Percentiles rank a stretch among this genome's conserved stretches.
Conservation (phyloP, 768 basidiomycete genomes). For the Phaffia tasmanica region DNA sequence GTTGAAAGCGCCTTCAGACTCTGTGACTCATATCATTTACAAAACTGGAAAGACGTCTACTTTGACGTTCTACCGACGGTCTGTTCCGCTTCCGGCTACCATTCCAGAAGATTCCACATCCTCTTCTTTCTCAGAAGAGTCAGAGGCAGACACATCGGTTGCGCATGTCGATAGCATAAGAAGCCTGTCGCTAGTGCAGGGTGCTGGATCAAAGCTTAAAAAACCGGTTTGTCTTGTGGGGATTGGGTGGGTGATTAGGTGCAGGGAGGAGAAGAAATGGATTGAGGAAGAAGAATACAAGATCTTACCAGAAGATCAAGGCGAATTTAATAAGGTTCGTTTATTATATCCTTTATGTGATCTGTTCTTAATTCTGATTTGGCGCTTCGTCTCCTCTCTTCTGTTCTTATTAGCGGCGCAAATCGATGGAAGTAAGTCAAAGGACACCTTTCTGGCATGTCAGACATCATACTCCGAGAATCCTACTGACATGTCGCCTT, state of each 20-base stretch:
- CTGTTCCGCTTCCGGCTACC: neutral
- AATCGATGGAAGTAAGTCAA: slow-evolving; percentile 37
- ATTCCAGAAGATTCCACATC: neutral
- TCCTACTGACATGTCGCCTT: slow-evolving; percentile 1
- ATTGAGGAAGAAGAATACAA: slow-evolving; percentile 30
- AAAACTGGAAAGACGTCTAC: slow-evolving; percentile 37
- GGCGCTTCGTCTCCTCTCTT: neutral
- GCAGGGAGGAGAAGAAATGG: slow-evolving; percentile 34
- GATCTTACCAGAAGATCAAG: slow-evolving; percentile 33
- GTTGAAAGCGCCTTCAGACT: slow-evolving; percentile 33
- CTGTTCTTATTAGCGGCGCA: slow-evolving; percentile 31
- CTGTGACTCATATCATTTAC: slow-evolving; percentile 38
- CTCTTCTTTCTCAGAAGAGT: slow-evolving; percentile 9
- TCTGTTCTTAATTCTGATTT: neutral
- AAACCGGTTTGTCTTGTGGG: slow-evolving; percentile 31
- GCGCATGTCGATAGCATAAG: neutral
- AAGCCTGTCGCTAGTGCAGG: neutral
- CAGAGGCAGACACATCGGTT: slow-evolving; percentile 28
- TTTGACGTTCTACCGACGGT: slow-evolving; percentile 35
- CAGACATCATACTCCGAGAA: slow-evolving; percentile 17
- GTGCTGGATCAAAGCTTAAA: neutral
- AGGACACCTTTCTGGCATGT: slow-evolving; percentile 6
- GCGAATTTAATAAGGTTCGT: slow-evolving; percentile 36
- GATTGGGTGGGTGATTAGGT: slow-evolving; percentile 38
- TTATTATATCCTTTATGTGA: neutral